A percentile compares a stretch with the other conserved stretches of the same genome.
Conservation (phyloP, 306 rosid species). For the Rosa lucieae region DNA sequence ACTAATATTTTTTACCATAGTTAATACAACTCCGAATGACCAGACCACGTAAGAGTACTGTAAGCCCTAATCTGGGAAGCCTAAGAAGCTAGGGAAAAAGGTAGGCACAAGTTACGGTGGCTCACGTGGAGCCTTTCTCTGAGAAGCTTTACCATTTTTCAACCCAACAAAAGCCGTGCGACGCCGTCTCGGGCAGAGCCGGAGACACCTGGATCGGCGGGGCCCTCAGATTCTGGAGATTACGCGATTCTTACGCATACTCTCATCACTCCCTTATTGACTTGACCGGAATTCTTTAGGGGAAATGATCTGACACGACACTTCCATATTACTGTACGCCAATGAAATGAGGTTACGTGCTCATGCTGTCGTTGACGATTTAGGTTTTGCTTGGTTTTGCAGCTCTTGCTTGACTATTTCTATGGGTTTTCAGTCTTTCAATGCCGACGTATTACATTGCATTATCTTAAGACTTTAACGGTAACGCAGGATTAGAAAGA, state of each 20-base stretch:
- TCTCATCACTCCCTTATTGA: neutral
- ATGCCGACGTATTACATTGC: neutral
- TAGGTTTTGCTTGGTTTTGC: neutral
- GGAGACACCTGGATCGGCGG: slow-evolving; percentile 8
- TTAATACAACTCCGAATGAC: neutral
- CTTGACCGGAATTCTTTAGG: neutral
- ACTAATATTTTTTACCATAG: neutral
- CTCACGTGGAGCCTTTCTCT: slow-evolving; percentile 34
- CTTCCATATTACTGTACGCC: neutral
- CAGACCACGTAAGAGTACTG: neutral
- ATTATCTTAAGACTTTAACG: neutral
- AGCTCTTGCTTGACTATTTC: neutral
- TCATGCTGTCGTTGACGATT: neutral
- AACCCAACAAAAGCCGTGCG: slow-evolving; percentile 9
- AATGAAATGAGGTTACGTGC: neutral
- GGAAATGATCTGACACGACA: neutral
- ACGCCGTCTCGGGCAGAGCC: slow-evolving; percentile 26
- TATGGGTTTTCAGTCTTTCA: neutral
- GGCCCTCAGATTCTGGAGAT: slow-evolving; percentile 3
- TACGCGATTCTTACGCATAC: slow-evolving; percentile 15
- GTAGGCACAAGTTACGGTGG: slow-evolving; percentile 42
- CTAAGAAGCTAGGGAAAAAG: neutral
- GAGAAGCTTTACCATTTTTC: neutral
- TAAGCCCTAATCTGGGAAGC: neutral
- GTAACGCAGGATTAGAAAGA: neutral